These are phyloP conservation scores for Trametes villosa DNA, from an alignment of 768 basidiomycete genomes.

Conservation along the genomic window DNA sequence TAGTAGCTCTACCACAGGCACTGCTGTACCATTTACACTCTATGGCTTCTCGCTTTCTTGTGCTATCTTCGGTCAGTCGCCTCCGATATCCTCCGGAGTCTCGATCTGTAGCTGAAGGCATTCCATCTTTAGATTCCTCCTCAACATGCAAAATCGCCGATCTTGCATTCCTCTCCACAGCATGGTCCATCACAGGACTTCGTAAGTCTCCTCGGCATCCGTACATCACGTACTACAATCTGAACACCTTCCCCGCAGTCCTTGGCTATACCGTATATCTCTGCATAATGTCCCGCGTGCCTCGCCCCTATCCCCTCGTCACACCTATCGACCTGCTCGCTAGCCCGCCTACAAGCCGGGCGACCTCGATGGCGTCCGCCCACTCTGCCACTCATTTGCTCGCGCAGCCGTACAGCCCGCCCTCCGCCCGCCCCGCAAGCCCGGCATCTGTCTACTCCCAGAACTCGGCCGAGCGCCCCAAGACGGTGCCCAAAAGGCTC, in stretches of 20 bases:
- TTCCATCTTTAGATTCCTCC: conserved; percentile 15
- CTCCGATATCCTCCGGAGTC: neutral
- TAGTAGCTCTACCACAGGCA: conserved; percentile 12
- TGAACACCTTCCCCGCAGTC: conserved; percentile 13
- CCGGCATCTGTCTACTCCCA: conserved; percentile 12
- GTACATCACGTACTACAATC: neutral
- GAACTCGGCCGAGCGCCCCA: neutral
- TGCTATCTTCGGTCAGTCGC: conserved; percentile 27
- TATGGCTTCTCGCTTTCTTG: conserved; percentile 28
- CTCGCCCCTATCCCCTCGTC: conserved; percentile 26
- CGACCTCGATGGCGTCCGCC: conserved; percentile 15
- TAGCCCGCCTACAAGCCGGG: conserved; percentile 10
- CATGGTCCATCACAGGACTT: conserved; percentile 29
- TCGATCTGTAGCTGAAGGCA: neutral
- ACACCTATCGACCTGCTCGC: conserved; percentile 27
- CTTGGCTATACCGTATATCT: conserved; percentile 29
- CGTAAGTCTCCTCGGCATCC: conserved; percentile 20
- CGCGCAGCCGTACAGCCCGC: neutral
- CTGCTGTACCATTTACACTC: conserved; percentile 28
- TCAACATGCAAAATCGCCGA: conserved; percentile 27
- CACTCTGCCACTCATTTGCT: conserved; percentile 24
- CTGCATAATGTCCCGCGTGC: conserved; percentile 30
- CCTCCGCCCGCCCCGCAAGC: conserved; percentile 4
- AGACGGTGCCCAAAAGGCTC: conserved; percentile 12
- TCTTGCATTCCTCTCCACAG: conserved; percentile 18